Evolutionary conservation across 345 rosid species (phyloP).

Genomic region (Syzygium jambos): DNA sequence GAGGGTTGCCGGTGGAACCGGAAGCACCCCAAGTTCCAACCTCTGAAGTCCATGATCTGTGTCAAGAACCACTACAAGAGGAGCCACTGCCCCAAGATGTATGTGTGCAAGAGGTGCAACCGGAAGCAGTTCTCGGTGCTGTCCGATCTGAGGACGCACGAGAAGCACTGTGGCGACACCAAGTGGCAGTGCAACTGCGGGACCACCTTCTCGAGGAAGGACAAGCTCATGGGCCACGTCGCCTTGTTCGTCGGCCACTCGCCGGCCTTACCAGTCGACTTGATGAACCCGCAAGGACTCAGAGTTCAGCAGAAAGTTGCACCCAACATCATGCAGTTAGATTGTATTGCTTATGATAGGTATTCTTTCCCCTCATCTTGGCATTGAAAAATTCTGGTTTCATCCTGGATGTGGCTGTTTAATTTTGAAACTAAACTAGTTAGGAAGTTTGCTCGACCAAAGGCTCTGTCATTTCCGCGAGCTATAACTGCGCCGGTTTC

Average conservation of each 20-base stretch:
- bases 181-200: conserved; percentile 91
- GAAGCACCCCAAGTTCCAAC: conserved; percentile 78
- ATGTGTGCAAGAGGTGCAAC: conserved; percentile 67
- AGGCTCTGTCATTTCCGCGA: background rate
- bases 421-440: background rate
- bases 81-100: conserved; percentile 88
- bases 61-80: conserved; percentile 93
- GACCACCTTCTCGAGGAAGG: conserved; percentile 80
- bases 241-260: conserved; percentile 66
- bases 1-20: conserved; percentile 88
- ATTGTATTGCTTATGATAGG: background rate
- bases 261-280: conserved; percentile 12
- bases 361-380: background rate
- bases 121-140: conserved; percentile 79
- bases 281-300: background rate
- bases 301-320: background rate
- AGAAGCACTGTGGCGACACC: conserved; percentile 76
- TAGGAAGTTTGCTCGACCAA: background rate
- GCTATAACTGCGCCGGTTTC: background rate
- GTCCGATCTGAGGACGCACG: conserved; percentile 89
- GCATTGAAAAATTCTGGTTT: background rate
- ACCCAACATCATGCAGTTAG: background rate
- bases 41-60: conserved; percentile 77
- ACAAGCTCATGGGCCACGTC: conserved; percentile 79
- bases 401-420: background rate